Conservation (phyloP, 2,329 filamentous ascomycete genomes). For the Colletotrichum caudatum region DNA sequence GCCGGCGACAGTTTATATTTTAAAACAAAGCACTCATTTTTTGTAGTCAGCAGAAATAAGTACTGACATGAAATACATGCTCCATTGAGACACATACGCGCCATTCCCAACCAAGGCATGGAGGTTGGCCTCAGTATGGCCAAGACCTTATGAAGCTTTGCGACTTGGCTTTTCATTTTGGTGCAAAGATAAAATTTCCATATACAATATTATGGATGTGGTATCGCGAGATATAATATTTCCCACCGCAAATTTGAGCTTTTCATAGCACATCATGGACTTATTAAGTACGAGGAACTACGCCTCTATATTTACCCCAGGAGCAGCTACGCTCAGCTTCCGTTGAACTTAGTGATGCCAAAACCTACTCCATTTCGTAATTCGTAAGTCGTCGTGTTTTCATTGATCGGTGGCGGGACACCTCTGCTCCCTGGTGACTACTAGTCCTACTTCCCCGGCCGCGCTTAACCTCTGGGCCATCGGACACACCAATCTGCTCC, state of each 20-base stretch:
- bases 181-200: no score
- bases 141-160: background rate
- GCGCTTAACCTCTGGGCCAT: background rate
- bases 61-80: background rate
- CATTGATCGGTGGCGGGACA: background rate
- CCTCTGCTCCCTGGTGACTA: background rate
- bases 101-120: background rate
- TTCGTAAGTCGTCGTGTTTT: constrained; percentile 26
- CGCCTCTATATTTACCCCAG: background rate
- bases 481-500: background rate
- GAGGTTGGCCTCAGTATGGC: background rate
- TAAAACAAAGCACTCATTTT: no score
- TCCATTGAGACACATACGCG: background rate
- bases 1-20: background rate
- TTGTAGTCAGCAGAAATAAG: background rate
- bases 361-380: background rate
- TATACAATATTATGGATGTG: background rate
- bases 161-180: background rate
- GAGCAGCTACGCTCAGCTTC: background rate
- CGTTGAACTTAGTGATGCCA: no score
- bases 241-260: background rate
- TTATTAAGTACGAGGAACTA: background rate
- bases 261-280: background rate
- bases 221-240: background rate
- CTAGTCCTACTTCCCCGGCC: background rate